Conservation (phyloP, 306 rosid genomes). For the Lathyrus sativus region DNA sequence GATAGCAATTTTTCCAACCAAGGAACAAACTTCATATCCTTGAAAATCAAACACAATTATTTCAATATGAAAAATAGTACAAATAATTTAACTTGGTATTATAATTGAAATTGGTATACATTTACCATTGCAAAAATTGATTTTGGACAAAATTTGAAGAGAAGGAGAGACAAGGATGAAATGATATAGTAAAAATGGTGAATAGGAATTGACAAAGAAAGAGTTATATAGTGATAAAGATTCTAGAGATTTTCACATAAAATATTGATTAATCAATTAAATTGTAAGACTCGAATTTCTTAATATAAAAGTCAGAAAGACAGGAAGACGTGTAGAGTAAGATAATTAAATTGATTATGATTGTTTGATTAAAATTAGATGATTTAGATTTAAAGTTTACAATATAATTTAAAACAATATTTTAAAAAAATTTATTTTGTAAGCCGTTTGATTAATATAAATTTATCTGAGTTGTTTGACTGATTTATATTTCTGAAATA, state of each 20-base stretch:
- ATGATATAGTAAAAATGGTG: not conserved
- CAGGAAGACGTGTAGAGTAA: not conserved
- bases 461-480: not conserved
- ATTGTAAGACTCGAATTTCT: too few species aligned
- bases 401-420: not conserved
- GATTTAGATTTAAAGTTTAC: not conserved
- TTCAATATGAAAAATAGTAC: not conserved
- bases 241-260: not conserved
- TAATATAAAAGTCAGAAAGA: not conserved
- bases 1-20: not conserved
- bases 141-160: not conserved
- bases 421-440: not conserved
- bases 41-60: not conserved
- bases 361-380: not conserved
- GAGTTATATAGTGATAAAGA: not conserved
- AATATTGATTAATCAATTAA: not conserved
- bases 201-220: not conserved
- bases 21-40: not conserved
- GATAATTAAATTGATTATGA: not conserved
- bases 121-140: not conserved
- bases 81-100: not conserved
- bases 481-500: not conserved
- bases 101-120: not conserved
- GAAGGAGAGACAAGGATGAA: not conserved
- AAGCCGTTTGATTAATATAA: not conserved